Evolutionary conservation across 2,329 filamentous ascomycete species (phyloP).

Genomic region (Trichoderma harzianum): DNA sequence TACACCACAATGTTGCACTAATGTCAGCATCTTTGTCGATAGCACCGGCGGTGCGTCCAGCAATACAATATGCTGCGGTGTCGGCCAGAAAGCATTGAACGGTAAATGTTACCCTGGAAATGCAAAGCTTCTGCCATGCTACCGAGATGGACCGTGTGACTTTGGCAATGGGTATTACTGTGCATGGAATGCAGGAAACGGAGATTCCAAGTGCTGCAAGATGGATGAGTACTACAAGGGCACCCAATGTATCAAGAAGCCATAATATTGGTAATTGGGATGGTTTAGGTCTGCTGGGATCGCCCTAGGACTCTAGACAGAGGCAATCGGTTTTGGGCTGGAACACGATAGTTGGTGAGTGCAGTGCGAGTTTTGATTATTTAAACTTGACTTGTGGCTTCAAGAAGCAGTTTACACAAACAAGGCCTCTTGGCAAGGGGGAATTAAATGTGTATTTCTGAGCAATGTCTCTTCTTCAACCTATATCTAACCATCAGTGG

Average conservation of each 20-base stretch:
- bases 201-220: background rate
- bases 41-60: background rate
- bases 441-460: background rate
- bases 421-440: background rate
- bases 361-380: background rate
- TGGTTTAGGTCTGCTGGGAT: background rate
- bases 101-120: background rate
- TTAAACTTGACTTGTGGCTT: background rate
- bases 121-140: background rate
- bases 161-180: background rate
- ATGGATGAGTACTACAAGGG: background rate
- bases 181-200: background rate
- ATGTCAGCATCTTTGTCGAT: background rate
- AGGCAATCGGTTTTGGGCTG: background rate
- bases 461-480: accelerated
- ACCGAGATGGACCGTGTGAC: background rate
- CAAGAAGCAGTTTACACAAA: too few relatives aligned
- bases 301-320: background rate
- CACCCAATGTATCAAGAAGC: background rate
- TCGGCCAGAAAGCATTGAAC: constrained; percentile 3
- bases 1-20: background rate
- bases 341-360: background rate
- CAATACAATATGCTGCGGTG: background rate
- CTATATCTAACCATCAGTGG: background rate
- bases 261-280: background rate